A percentile compares a stretch with the other conserved stretches of the same genome.
Conservation (phyloP, 2,329 filamentous ascomycete species). For the Fusarium sp. region DNA sequence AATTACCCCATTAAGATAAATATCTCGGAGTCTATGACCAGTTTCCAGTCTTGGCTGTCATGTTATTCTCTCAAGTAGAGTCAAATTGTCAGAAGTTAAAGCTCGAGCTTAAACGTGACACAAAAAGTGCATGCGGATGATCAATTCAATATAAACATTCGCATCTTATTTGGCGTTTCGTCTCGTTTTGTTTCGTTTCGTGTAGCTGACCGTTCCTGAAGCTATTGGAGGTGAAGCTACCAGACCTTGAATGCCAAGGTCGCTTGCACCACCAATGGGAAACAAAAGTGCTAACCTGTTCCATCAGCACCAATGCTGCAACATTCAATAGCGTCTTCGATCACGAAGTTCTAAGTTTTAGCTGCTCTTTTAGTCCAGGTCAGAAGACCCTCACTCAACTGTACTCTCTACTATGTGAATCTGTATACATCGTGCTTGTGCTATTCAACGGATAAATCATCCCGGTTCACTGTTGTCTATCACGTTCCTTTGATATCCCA, state of each 20-base stretch:
- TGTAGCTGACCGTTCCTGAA: conserved; percentile 18
- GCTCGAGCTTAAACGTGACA: neutral
- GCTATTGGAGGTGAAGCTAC: conserved; percentile 25
- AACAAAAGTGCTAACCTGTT: conserved; percentile 12
- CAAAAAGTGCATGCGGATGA: neutral
- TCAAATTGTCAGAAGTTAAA: neutral
- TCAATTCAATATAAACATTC: conserved; percentile 2
- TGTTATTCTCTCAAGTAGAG: neutral
- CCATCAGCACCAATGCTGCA: conserved; percentile 2
- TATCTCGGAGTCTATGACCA: neutral
- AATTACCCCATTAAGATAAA: conserved; percentile 7
- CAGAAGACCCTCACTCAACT: neutral
- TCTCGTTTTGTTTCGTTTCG: conserved; percentile 36
- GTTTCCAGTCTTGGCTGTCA: neutral
- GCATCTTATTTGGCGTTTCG: conserved; percentile 17
- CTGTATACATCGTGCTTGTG: neutral
- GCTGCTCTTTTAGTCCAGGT: neutral
- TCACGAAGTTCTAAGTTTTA: conserved; percentile 1
- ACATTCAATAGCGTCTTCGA: conserved; percentile 4
- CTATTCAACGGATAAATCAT: neutral
- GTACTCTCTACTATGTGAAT: neutral
- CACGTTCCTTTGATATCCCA: conserved; percentile 5
- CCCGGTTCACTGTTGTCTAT: neutral
- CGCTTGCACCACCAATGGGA: conserved; percentile 36
- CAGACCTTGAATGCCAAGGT: conserved; percentile 33